Percentiles rank a stretch among this genome's conserved stretches.
These are phyloP conservation scores for Scheffersomyces titani DNA, from an alignment of 1,139 yeast species.

Conservation along the genomic window DNA sequence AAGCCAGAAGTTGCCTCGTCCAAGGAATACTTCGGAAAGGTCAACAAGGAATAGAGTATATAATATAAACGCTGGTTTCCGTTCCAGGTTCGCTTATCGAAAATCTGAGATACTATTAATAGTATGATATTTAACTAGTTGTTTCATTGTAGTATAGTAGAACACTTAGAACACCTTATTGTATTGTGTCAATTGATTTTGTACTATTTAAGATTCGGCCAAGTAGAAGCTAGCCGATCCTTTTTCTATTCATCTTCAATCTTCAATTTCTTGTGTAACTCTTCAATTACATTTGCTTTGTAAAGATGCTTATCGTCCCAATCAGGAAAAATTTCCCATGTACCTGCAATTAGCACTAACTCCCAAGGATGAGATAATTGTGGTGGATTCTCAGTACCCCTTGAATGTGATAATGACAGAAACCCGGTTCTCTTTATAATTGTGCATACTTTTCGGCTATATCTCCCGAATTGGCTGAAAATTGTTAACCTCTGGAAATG, in stretches of 20 bases:
- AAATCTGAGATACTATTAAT: too few relatives aligned
- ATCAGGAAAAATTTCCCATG: background rate
- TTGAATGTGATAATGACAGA: background rate
- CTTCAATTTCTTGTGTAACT: too few relatives aligned
- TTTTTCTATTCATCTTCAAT: too few relatives aligned
- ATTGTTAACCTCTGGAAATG: background rate
- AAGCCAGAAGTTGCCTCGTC: constrained; percentile 82
- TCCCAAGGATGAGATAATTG: background rate
- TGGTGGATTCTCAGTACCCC: background rate
- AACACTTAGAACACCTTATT: too few relatives aligned
- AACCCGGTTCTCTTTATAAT: background rate
- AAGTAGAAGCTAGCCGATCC: too few relatives aligned
- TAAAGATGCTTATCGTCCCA: background rate
- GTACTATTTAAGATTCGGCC: too few relatives aligned
- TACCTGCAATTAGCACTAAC: background rate
- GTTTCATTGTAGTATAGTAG: background rate
- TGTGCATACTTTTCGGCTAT: background rate
- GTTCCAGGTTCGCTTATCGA: background rate
- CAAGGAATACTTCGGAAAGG: constrained; percentile 76
- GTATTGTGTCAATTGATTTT: background rate
- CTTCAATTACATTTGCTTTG: too few relatives aligned
- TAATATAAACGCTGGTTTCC: background rate
- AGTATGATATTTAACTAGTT: background rate
- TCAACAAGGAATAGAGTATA: constrained; percentile 31
- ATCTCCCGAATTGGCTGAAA: background rate